Evolutionary conservation across 1,284 basidiomycete species (phyloP).

Genomic region (Chalciporus sp.): DNA sequence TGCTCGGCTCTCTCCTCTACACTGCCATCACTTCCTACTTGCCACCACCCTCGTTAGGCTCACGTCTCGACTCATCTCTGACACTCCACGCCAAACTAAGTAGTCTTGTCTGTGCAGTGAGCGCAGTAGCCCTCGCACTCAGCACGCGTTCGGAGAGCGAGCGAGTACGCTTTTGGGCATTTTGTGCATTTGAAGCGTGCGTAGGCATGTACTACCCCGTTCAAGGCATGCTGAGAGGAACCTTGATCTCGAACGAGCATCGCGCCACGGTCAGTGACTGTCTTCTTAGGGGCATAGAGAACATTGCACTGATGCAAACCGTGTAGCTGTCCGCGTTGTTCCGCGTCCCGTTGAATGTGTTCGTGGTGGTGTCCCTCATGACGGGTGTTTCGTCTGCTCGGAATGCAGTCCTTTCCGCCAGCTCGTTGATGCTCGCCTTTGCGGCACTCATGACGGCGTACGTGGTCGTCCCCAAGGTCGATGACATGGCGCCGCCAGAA

Average conservation of each 20-base stretch:
- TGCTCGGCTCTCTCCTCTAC: conserved; percentile 74
- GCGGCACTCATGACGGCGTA: conserved; percentile 62
- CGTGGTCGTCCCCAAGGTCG: conserved; percentile 42
- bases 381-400: conserved; percentile 70
- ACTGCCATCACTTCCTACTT: conserved; percentile 51
- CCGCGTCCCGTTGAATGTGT: conserved; percentile 73
- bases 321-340: conserved; percentile 69
- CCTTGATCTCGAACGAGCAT: conserved; percentile 70
- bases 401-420: conserved; percentile 59
- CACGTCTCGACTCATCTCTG: conserved; percentile 43
- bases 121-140: conserved; percentile 57
- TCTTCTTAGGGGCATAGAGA: background rate
- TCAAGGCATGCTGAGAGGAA: conserved; percentile 73
- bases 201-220: conserved; percentile 80
- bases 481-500: conserved; percentile 24
- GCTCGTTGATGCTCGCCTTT: conserved; percentile 58
- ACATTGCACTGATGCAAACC: background rate
- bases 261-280: conserved; percentile 62
- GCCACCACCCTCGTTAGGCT: conserved; percentile 30
- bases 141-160: conserved; percentile 52
- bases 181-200: conserved; percentile 73
- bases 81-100: conserved; percentile 68
- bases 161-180: conserved; percentile 65
- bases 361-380: conserved; percentile 71
- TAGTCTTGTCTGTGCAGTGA: conserved; percentile 59